A percentile compares a stretch with the other conserved stretches of the same genome.
phyloP scores from a whole-genome alignment of 306 rosid genomes.

The Alnus glutinosa region DNA sequence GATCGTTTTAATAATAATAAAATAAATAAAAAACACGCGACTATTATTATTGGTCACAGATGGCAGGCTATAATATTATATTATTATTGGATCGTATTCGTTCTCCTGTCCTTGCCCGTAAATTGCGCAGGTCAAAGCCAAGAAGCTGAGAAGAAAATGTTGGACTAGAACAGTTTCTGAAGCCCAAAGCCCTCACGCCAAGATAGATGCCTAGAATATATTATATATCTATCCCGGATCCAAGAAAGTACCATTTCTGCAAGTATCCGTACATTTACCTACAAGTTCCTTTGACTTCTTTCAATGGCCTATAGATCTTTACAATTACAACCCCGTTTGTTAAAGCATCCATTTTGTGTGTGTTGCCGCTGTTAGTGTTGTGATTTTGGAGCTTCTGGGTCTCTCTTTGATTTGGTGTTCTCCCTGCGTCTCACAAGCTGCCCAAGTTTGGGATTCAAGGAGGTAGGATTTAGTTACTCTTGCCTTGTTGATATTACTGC shows the following conservation, averaged over 20 bases:
- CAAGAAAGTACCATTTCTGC: background rate
- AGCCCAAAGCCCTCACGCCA: too few relatives aligned
- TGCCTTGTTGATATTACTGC: background rate
- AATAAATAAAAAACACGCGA: background rate
- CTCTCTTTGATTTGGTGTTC: background rate
- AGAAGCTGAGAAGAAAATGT: too few relatives aligned
- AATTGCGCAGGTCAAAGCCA: background rate
- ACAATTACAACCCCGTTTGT: background rate
- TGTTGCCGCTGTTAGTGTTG: background rate
- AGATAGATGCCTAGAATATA: too few relatives aligned
- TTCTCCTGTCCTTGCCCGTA: background rate
- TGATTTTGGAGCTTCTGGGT: background rate
- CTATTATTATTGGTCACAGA: background rate
- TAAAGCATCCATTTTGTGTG: background rate
- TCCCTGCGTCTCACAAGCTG: conserved; percentile 6
- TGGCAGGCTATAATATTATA: background rate
- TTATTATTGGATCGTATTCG: background rate
- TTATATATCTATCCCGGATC: background rate
- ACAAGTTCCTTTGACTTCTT: background rate
- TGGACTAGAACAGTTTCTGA: background rate
- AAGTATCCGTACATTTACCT: background rate
- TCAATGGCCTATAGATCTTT: conserved; percentile 22
- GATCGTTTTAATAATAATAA: too few relatives aligned
- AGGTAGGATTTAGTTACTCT: background rate
- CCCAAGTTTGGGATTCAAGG: background rate